Base-by-base conservation (phyloP, 1,284 basidiomycete species). In the Omphalotus olearius region DNA sequence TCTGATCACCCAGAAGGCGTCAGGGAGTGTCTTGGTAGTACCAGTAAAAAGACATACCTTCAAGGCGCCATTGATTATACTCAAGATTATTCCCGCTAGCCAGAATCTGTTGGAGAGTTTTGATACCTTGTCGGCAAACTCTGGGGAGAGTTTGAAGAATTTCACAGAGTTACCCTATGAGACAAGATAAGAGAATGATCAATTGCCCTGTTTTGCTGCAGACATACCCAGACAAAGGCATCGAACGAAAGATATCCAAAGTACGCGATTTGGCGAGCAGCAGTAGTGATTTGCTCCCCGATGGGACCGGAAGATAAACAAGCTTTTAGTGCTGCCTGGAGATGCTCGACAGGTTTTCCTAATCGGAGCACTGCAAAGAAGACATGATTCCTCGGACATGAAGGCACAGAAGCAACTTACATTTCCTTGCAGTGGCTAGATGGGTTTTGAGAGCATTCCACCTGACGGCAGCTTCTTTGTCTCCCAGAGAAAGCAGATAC, bases 281-380 rank as follows among this genome's bases (percentile, higher is more conserved):
- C 84, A 35, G 89, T 85, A 1, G 88, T 81, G 52, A 93, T 73
- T 58, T 89, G 87, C 60, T 98, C 91, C n/a, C 82, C 72, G 18
- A 82, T 65, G 62, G 81, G 78, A 51, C 77, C 75, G 9, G 79
- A 64, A 4, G 78, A 66, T 30, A 85, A 73, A 14, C 83, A 74
- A n/a, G 89, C 86, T 57, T 87, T 89, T 51, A 98, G 73, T 18
- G 93, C 93, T 2, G 93, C 84, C 69, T 99, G 97, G 16, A 97
- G 77, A 71, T 98, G 93, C 67, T 99, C 96, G 57, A 97, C 62
- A 26, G 94, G 94, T 70, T 98, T 97, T 62, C 94, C 93, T 49
- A 98, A 75, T 17, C 96, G 83, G 79, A 98, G 79, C 47, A 98
- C 94, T 97, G 20, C 16, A 14, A 25, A 40, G 11, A n/a, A 25